A percentile compares a stretch with the other conserved stretches of the same genome.
phyloP scores from a whole-genome alignment of 2,329 filamentous ascomycete species.

The Thielaviopsis musarum region DNA sequence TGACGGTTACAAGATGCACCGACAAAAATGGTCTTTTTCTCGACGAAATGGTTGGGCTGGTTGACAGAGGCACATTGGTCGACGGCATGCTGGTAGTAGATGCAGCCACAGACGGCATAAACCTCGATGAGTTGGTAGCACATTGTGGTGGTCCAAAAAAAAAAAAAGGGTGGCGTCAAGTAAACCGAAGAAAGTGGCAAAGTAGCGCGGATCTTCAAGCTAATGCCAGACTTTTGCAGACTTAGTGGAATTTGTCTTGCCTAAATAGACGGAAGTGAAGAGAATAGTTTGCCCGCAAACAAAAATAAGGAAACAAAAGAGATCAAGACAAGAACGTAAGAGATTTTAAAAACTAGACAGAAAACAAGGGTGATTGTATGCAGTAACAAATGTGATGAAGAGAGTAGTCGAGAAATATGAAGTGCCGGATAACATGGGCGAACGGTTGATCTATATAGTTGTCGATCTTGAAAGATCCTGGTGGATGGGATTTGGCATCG shows the following conservation, averaged over 20 bases:
- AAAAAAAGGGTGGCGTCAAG: background rate
- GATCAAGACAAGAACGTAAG: background rate
- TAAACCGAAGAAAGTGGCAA: background rate
- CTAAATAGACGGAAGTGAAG: background rate
- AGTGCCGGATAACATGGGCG: background rate
- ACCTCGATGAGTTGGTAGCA: constrained; percentile 76
- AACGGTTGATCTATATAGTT: background rate
- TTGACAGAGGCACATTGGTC: constrained; percentile 67
- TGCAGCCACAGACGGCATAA: constrained; percentile 72
- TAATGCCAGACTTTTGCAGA: background rate
- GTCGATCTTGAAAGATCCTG: background rate
- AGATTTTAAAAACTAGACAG: background rate
- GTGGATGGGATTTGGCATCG: background rate
- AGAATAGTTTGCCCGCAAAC: background rate
- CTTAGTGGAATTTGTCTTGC: background rate
- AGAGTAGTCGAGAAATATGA: constrained; percentile 5
- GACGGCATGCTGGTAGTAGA: constrained; percentile 75
- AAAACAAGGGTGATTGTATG: background rate
- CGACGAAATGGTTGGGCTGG: constrained; percentile 51
- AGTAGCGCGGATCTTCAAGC: background rate
- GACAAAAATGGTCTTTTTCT: constrained; percentile 63
- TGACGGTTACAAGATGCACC: constrained; percentile 53
- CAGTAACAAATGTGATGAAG: background rate
- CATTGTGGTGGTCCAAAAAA: constrained; percentile 34
- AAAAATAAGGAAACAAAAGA: constrained; percentile 9